Base-by-base conservation (phyloP, 768 basidiomycete species). In the Multifurca ochricompacta region DNA sequence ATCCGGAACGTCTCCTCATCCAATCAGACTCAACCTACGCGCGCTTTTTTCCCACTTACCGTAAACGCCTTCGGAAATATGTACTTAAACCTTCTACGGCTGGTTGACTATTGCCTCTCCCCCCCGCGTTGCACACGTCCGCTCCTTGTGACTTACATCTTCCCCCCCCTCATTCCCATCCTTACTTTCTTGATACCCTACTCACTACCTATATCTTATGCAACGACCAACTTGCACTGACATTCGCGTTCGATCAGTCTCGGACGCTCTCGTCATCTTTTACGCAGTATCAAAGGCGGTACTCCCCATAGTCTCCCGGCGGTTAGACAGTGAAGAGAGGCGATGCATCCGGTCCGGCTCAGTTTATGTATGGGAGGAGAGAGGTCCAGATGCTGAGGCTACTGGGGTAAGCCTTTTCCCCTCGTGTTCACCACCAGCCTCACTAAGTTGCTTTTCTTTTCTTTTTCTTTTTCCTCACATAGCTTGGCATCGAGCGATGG, bases 321-420 rank as follows among this genome's bases (percentile, higher is more conserved):
- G 87, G 36, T 74, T 91, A 48, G 85, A 87, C 69, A 79, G 82
- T 14, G 86, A 87, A 48, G 87, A 90, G 65, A 75, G 87, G 35
- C 76, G 86, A 10, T 70, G 74, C 36, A 86, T 90, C 46, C 60
- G 71, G n/a, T 78, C 86, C 1, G 87, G 88, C 13, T 80, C 78
- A 53, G 81, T 90, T 31, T 91, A 80, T 59, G 86, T 91, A 35
- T 91, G 88, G 87, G 86, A 90, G 65, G 88, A 91, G 66, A 75
- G 87, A 52, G 81, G 82, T 5, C 75, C 83, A 13, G 80, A 78
- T 58, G 68, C 80, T 46, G 86, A 85, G 57, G 74, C 80, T 27
- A 80, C 79, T 43, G 83, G 84, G 56, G 83, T 87, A 64, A 30
- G 51, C 13, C 16, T 3, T 28, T 11, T 64, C 78, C 70, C 35